Conservation (phyloP, 78 protist species). For the Creolimax fragrantissima region DNA sequence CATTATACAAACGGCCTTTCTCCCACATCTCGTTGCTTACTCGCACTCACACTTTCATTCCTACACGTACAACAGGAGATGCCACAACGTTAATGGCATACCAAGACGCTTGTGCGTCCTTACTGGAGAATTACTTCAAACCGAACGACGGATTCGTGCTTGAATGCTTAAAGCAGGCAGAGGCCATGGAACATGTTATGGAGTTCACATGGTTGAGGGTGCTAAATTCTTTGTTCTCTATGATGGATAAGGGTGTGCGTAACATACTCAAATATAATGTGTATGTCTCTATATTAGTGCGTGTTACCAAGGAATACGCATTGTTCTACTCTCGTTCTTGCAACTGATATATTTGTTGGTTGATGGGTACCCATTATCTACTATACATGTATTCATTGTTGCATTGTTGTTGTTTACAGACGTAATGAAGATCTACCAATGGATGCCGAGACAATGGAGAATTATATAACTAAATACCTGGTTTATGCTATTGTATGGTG, state of each 20-base stretch:
- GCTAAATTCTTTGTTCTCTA: slow-evolving; percentile 54
- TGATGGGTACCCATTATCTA: no score
- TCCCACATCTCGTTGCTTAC: no score
- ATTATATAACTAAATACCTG: slow-evolving; percentile 37
- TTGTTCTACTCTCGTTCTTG: no score
- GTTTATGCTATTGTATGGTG: slow-evolving; percentile 81
- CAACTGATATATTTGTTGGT: no score
- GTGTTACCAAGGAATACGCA: no score
- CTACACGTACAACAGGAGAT: background rate
- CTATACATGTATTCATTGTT: no score
- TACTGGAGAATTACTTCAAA: slow-evolving; percentile 39
- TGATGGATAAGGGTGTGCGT: slow-evolving; percentile 38
- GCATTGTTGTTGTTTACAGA: no score
- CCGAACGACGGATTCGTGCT: slow-evolving; percentile 45
- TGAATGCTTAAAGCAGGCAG: slow-evolving; percentile 52
- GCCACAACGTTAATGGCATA: background rate
- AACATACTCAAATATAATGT: slow-evolving; percentile 63
- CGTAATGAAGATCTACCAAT: slow-evolving; percentile 61
- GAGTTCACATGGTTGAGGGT: slow-evolving; percentile 56
- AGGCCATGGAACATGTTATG: slow-evolving; percentile 67
- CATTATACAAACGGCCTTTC: no score
- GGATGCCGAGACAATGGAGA: slow-evolving; percentile 7
- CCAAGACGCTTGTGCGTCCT: slow-evolving; percentile 36
- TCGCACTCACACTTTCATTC: no score
- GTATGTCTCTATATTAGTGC: no score